phyloP scores from a whole-genome alignment of 371 early-diverging fungal genomes.

The Mucor velutinosus region DNA sequence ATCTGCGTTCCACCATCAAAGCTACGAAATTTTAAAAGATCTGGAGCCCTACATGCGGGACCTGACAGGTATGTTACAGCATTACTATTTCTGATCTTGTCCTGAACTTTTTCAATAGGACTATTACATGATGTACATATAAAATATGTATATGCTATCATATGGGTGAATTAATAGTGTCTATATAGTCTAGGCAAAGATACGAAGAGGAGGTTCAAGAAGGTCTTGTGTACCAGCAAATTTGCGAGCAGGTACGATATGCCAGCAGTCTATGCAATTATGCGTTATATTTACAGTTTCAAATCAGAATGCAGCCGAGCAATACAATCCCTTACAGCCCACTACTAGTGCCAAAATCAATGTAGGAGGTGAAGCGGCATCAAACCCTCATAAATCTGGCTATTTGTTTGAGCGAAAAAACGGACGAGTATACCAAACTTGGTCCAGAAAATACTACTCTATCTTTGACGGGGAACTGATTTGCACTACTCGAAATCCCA shows the following conservation, averaged over 20 bases:
- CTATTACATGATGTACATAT: slow-evolving; percentile 46
- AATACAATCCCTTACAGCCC: slow-evolving; percentile 36
- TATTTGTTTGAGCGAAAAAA: slow-evolving; percentile 76
- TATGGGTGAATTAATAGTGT: background rate
- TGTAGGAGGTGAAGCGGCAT: background rate
- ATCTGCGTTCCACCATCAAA: slow-evolving; percentile 77
- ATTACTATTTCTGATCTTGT: background rate
- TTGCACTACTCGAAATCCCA: slow-evolving; percentile 51
- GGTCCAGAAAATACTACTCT: slow-evolving; percentile 75
- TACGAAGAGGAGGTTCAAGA: slow-evolving; percentile 44
- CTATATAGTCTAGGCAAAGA: slow-evolving; percentile 43
- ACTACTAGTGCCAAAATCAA: background rate
- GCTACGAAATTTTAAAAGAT: slow-evolving; percentile 73
- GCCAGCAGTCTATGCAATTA: background rate
- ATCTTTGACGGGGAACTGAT: slow-evolving; percentile 67
- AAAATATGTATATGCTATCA: background rate
- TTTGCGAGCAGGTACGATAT: slow-evolving; percentile 29
- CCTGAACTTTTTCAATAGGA: slow-evolving; percentile 19
- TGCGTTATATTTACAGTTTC: background rate
- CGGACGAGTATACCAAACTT: slow-evolving; percentile 70
- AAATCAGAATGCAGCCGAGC: slow-evolving; percentile 26
- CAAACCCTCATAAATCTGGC: slow-evolving; percentile 55
- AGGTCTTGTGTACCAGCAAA: slow-evolving; percentile 30
- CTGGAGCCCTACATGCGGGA: slow-evolving; percentile 78
- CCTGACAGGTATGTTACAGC: slow-evolving; percentile 52